These are phyloP conservation scores for Pseudocercospora ulei DNA, from an alignment of 2,329 filamentous ascomycete species.

Conservation along the genomic window DNA sequence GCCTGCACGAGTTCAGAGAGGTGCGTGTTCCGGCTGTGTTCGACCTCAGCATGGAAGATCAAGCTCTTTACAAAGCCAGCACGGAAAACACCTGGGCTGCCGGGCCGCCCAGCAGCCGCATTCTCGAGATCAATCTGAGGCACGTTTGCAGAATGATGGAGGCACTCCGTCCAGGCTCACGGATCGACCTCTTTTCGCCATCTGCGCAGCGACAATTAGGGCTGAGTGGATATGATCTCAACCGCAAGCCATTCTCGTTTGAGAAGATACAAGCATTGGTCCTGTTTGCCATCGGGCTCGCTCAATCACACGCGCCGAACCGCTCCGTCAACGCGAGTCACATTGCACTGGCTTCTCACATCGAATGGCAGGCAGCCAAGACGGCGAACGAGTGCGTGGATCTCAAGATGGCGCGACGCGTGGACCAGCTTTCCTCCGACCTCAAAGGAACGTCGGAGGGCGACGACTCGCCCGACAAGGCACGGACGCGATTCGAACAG, in stretches of 20 bases:
- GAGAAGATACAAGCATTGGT: conserved; percentile 54
- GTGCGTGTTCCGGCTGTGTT: conserved; percentile 47
- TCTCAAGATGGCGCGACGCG: conserved; percentile 4
- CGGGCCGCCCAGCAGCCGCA: conserved; percentile 22
- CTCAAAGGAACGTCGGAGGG: conserved; percentile 11
- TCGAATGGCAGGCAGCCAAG: conserved; percentile 7
- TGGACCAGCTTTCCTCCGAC: conserved; percentile 14
- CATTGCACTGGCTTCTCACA: conserved; percentile 29
- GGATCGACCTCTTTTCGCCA: conserved; percentile 21
- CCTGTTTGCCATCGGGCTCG: conserved; percentile 45
- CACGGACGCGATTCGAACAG: conserved; percentile 35
- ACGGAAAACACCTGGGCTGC: conserved; percentile 9
- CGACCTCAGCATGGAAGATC: conserved; percentile 19
- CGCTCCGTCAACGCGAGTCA: conserved; percentile 33
- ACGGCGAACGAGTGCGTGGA: conserved; percentile 4
- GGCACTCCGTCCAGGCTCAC: conserved; percentile 35
- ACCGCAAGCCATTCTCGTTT: conserved; percentile 46
- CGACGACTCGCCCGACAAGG: conserved; percentile 6
- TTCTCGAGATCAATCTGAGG: conserved; percentile 51
- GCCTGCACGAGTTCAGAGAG: conserved; percentile 43
- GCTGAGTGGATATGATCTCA: conserved; percentile 36
- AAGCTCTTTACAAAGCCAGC: conserved; percentile 13
- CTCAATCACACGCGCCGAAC: conserved; percentile 33
- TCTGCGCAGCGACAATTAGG: conserved; percentile 19
- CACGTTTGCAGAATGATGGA: conserved; percentile 56